Conservation (phyloP, 225 moss, liverwort and hornwort species). For the Climacium dendroides region DNA sequence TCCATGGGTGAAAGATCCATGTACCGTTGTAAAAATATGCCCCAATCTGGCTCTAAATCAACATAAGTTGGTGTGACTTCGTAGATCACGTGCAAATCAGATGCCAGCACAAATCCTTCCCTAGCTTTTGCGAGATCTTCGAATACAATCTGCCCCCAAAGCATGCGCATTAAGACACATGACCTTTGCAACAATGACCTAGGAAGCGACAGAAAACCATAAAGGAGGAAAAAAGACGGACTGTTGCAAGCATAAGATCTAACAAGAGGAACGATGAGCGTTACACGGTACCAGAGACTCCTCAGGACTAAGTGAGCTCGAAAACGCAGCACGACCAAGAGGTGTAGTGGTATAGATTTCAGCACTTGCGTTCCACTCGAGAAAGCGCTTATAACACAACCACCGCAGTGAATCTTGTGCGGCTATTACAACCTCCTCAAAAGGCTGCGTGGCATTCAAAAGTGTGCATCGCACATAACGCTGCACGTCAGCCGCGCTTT, state of each 20-base stretch:
- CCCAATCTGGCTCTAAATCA: slow-evolving; percentile 97
- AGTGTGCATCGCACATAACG: slow-evolving; percentile 95
- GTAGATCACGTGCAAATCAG: slow-evolving; percentile 95
- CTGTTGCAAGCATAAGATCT: background rate
- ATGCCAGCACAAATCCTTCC: slow-evolving; percentile 91
- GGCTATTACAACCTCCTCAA: slow-evolving; percentile 83
- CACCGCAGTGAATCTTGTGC: slow-evolving; percentile 86
- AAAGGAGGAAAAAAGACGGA: background rate
- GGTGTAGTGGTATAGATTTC: slow-evolving; percentile 67
- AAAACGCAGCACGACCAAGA: slow-evolving; percentile 94
- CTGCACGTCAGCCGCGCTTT: slow-evolving; percentile 73
- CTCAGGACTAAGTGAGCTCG: slow-evolving; percentile 92
- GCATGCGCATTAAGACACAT: background rate
- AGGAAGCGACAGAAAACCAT: background rate
- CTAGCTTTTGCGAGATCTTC: slow-evolving; percentile 96
- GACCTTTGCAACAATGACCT: background rate
- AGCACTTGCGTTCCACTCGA: slow-evolving; percentile 65
- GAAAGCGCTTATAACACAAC: slow-evolving; percentile 80
- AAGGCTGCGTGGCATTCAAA: slow-evolving; percentile 81
- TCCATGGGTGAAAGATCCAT: slow-evolving; percentile 77
- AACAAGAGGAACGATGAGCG: background rate
- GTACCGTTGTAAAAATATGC: slow-evolving; percentile 73
- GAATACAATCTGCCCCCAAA: slow-evolving; percentile 66
- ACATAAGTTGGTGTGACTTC: slow-evolving; percentile 97
- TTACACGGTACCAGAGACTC: slow-evolving; percentile 63